Base-by-base conservation (phyloP, 2,329 filamentous ascomycete species). In the Botrytis pseudocinerea region DNA sequence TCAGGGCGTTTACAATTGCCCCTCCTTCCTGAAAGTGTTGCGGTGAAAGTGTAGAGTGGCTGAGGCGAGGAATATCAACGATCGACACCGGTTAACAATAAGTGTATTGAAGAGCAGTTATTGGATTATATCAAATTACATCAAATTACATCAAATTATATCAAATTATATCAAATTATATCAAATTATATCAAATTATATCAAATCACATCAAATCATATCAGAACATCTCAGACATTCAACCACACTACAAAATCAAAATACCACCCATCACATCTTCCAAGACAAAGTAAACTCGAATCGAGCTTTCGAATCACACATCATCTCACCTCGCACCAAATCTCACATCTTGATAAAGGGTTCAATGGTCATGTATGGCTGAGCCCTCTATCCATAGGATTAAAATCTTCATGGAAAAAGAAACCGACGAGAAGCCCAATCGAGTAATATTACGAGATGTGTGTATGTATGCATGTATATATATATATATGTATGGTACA, bases 1-100 rank as follows among this genome's bases (percentile, higher is more conserved):
- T 68, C 64, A 54, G 46, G 64, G 64, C 64, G 64, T 54, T 40
- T 68, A 68, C 32, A 0, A 51, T 66, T 66, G 63, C 63, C 63
- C 63, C 63, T 66, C 63, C 32, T 40, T 40, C 6, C 32, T 38
- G 32, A 25, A 35, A 25, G 59, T 40, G 59, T 18, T 54, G 51
- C 51, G 35, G 22, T 25, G 32, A 38, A 57, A 57, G 38, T 61
- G 28, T 4, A 61, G 25, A 38, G 59, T 61, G 59, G 60, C 60
- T 63, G 60, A 63, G 61, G 25, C n/a, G n/a, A 63, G n/a, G n/a
- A 38, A 38, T 9, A 38, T 38, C 38, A 38, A 44, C 28, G 32
- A 63, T 63, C 32, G n/a, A n/a, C n/a, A n/a, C n/a, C n/a, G n/a
- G n/a, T n/a, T n/a, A n/a, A n/a, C n/a, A 35, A 35, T 35, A 35